Evolutionary conservation across 371 early-diverging fungal species (phyloP).

Genomic region (Conidiobolus incongruus): DNA sequence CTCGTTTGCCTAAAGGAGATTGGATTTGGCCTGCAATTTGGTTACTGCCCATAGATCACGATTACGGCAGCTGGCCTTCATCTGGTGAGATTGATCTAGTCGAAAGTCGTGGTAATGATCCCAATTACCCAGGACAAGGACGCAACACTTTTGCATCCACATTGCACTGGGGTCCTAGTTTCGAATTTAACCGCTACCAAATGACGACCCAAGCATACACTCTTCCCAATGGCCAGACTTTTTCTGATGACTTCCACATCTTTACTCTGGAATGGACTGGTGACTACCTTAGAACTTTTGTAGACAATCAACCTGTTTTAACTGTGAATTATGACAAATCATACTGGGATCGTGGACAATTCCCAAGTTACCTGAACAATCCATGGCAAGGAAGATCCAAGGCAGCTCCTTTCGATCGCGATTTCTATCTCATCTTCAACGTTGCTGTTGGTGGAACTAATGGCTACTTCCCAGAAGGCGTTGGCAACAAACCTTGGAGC

Average conservation of each 20-base stretch:
- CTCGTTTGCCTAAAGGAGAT: too few species aligned
- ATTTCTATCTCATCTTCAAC: slow-evolving; percentile 34
- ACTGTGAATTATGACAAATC: slow-evolving; percentile 22
- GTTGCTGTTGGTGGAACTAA: slow-evolving; percentile 42
- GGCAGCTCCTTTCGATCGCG: slow-evolving; percentile 37
- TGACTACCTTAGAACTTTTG: slow-evolving; percentile 26
- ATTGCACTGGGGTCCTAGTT: slow-evolving; percentile 3
- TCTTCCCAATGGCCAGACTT: slow-evolving; percentile 11
- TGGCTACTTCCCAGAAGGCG: slow-evolving; percentile 32
- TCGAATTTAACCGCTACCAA: not conserved
- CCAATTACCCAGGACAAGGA: not conserved
- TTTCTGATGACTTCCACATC: slow-evolving; percentile 19
- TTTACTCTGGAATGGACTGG: slow-evolving; percentile 33
- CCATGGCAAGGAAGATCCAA: slow-evolving; percentile 23
- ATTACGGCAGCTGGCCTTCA: slow-evolving; percentile 48
- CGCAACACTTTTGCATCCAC: not conserved
- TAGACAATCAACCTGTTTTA: slow-evolving; percentile 26
- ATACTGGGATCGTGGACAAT: slow-evolving; percentile 18
- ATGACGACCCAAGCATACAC: slow-evolving; percentile 1
- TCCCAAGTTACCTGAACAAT: slow-evolving; percentile 19
- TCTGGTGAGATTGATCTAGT: slow-evolving; percentile 18
- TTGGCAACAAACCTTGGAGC: slow-evolving; percentile 13
- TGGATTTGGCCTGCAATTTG: too few species aligned
- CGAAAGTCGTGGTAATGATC: not conserved
- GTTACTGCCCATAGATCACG: slow-evolving; percentile 36